Evolutionary conservation across 805 yeast genomes (phyloP).

Genomic region (Debaryomyces castellii): DNA sequence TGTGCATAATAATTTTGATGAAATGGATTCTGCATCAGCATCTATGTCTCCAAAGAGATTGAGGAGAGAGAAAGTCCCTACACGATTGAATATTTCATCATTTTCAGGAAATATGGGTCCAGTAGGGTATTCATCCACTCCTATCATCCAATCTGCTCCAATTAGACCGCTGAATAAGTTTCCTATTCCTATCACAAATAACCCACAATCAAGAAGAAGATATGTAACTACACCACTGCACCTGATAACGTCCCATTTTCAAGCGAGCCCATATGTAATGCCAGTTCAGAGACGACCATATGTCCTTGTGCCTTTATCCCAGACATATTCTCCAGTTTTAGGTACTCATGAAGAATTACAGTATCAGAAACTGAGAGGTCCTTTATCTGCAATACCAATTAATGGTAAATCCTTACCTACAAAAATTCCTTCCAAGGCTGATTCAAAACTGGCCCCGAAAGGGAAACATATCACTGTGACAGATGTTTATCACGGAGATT

Average conservation of each 20-base stretch:
- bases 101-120: neutral
- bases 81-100: constrained; percentile 23
- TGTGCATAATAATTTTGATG: neutral
- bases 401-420: neutral
- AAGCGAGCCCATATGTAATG: constrained; percentile 1
- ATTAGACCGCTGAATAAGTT: constrained; percentile 12
- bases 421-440: neutral
- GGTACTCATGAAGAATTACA: neutral
- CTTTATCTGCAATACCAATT: neutral
- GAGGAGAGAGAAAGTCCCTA: constrained; percentile 32
- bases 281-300: constrained; percentile 2
- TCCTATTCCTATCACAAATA: neutral
- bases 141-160: constrained; percentile 36
- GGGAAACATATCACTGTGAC: constrained; percentile 29
- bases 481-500: constrained; percentile 50
- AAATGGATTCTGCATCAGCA: constrained; percentile 9
- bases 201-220: neutral
- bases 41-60: constrained; percentile 24
- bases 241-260: neutral
- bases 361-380: neutral
- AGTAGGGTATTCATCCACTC: constrained; percentile 5
- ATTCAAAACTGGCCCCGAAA: neutral
- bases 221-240: neutral
- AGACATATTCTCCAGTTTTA: neutral
- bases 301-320: constrained; percentile 1